Evolutionary conservation across 2,329 filamentous ascomycete species (phyloP).

Genomic region (Mollisia scopiformis): DNA sequence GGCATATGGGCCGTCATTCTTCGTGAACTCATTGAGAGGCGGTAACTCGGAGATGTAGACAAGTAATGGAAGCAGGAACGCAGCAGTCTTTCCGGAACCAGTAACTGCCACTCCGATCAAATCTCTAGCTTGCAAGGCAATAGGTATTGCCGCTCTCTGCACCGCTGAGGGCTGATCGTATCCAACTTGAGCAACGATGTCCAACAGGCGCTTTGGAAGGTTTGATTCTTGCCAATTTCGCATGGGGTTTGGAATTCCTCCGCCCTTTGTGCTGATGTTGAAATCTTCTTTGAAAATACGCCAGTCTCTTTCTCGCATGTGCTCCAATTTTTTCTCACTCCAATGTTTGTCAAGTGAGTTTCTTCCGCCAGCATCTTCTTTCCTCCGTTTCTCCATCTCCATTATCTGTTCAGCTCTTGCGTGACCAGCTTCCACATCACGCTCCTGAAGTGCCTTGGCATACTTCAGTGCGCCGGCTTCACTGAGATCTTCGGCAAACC

Average conservation of each 20-base stretch:
- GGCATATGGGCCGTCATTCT: slow-evolving; percentile 95
- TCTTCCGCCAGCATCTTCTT: slow-evolving; percentile 70
- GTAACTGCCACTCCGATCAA: slow-evolving; percentile 98
- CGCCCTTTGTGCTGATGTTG: slow-evolving; percentile 93
- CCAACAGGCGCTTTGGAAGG: slow-evolving; percentile 75
- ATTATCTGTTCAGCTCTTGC: slow-evolving; percentile 79
- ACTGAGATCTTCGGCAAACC: slow-evolving; percentile 62
- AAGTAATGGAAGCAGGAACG: slow-evolving; percentile 88
- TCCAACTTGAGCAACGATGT: slow-evolving; percentile 82
- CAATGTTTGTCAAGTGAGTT: slow-evolving; percentile 89
- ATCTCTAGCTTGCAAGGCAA: slow-evolving; percentile 88
- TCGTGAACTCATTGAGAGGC: slow-evolving; percentile 79
- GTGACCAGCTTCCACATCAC: slow-evolving; percentile 75
- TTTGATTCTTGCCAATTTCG: slow-evolving; percentile 87
- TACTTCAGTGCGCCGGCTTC: slow-evolving; percentile 59
- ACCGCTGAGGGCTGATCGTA: slow-evolving; percentile 92
- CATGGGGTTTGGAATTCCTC: slow-evolving; percentile 93
- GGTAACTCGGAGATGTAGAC: slow-evolving; percentile 94
- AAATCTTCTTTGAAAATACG: slow-evolving; percentile 99
- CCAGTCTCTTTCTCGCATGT: slow-evolving; percentile 98
- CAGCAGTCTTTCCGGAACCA: slow-evolving; percentile 97
- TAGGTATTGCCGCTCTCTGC: slow-evolving; percentile 92
- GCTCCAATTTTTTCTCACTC: slow-evolving; percentile 88
- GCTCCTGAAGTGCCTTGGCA: slow-evolving; percentile 71
- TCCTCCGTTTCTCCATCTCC: slow-evolving; percentile 80